Evolutionary conservation across 805 yeast genomes (phyloP).

Genomic region (Kregervanrija delftensis): DNA sequence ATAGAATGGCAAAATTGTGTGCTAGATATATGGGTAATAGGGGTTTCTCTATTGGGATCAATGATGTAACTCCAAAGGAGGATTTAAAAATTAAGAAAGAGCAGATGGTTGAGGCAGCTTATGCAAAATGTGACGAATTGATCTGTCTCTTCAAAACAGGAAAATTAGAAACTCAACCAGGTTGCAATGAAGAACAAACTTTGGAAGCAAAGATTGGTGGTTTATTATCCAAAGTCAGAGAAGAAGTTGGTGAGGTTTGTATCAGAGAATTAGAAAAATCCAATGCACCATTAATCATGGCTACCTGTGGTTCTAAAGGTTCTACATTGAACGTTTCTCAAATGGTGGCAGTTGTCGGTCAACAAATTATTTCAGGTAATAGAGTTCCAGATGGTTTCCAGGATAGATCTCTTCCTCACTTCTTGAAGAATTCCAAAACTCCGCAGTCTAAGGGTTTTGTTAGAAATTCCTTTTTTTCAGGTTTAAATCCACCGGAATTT

Average conservation of each 20-base stretch:
- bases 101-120: slow-evolving; percentile 83
- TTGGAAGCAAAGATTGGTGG: slow-evolving; percentile 98
- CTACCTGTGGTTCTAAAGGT: slow-evolving; percentile 98
- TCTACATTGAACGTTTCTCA: slow-evolving; percentile 96
- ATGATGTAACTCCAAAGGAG: slow-evolving; percentile 90
- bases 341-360: slow-evolving; percentile 99
- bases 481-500: slow-evolving; percentile 94
- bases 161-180: slow-evolving; percentile 94
- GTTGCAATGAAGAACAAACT: slow-evolving; percentile 98
- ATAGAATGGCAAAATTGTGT: slow-evolving; percentile 98
- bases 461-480: slow-evolving; percentile 89
- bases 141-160: slow-evolving; percentile 76
- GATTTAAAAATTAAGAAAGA: slow-evolving; percentile 76
- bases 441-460: slow-evolving; percentile 98
- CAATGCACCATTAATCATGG: slow-evolving; percentile 97
- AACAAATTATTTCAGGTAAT: slow-evolving; percentile 95
- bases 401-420: slow-evolving; percentile 96
- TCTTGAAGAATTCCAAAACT: slow-evolving; percentile 89
- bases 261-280: slow-evolving; percentile 81
- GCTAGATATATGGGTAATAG: slow-evolving; percentile 92
- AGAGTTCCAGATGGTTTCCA: slow-evolving; percentile 99
- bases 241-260: slow-evolving; percentile 98
- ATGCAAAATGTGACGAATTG: slow-evolving; percentile 83
- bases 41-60: slow-evolving; percentile 96
- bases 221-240: slow-evolving; percentile 91